These are phyloP conservation scores for Chlamydomonas reinhardtii DNA, from an alignment of 163 green algal species.

Conservation along the genomic window DNA sequence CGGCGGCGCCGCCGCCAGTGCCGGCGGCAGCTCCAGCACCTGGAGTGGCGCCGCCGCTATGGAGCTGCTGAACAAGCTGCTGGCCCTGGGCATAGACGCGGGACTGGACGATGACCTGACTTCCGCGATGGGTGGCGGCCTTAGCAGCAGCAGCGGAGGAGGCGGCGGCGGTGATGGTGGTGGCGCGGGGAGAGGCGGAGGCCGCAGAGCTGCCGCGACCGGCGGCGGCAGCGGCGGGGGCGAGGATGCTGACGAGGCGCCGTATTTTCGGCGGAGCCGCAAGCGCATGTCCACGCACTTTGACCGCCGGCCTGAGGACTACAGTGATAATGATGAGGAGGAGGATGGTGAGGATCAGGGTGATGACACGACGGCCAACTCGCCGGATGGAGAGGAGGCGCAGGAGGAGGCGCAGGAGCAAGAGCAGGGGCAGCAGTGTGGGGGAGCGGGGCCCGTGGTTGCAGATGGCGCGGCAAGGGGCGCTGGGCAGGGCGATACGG, in stretches of 20 bases:
- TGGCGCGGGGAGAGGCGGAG: neutral
- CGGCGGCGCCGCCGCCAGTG: neutral
- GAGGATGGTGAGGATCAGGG: neutral
- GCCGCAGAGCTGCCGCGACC: neutral
- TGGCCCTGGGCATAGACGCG: conserved; percentile 22
- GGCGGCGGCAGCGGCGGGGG: neutral
- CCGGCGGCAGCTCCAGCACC: neutral
- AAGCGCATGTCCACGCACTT: conserved; percentile 32
- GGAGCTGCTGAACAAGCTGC: conserved; percentile 25
- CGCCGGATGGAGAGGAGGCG: neutral
- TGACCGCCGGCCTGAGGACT: conserved; percentile 9
- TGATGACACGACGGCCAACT: neutral
- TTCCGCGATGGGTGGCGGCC: neutral
- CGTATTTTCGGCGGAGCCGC: conserved; percentile 30
- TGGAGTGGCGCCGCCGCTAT: conserved; percentile 27
- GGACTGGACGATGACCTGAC: neutral
- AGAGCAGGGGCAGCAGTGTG: too few relatives aligned
- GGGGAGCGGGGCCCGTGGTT: too few relatives aligned
- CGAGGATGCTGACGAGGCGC: neutral
- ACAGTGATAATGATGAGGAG: conserved; percentile 10
- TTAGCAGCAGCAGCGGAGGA: neutral
- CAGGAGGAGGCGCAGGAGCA: too few relatives aligned
- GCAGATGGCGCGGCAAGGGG: too few relatives aligned
- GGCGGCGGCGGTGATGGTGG: too few relatives aligned
- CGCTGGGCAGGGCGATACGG: too few relatives aligned